These are phyloP conservation scores for Mortierella antarctica DNA, from an alignment of 192 early-diverging fungal species.

Conservation along the genomic window DNA sequence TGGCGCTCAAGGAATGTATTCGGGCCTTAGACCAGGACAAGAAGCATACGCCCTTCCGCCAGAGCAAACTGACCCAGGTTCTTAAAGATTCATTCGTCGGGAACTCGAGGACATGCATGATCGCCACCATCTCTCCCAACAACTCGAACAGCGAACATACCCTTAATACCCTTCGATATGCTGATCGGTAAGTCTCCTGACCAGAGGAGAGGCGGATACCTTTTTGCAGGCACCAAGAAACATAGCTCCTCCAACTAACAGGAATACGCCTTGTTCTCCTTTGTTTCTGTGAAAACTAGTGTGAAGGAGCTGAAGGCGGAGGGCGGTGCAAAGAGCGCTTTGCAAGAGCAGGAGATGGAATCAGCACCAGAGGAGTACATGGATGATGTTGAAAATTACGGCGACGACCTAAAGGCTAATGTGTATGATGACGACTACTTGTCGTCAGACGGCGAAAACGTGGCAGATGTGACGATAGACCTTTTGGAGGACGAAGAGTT, in stretches of 20 bases:
- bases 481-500: slow-evolving; percentile 53
- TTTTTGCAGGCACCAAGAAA: neutral
- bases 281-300: slow-evolving; percentile 5
- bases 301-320: slow-evolving; percentile 52
- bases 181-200: slow-evolving; percentile 73
- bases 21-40: slow-evolving; percentile 95
- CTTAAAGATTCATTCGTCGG: slow-evolving; percentile 99
- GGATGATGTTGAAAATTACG: slow-evolving; percentile 40
- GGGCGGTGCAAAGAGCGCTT: slow-evolving; percentile 8
- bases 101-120: slow-evolving; percentile 98
- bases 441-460: slow-evolving; percentile 52
- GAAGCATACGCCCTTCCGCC: slow-evolving; percentile 96
- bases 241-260: neutral
- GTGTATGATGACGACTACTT: slow-evolving; percentile 38
- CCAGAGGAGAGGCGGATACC: neutral
- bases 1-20: slow-evolving; percentile 99
- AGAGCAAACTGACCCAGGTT: slow-evolving; percentile 97
- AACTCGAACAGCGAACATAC: slow-evolving; percentile 98
- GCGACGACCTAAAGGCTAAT: slow-evolving; percentile 14
- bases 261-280: neutral
- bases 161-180: slow-evolving; percentile 96
- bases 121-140: slow-evolving; percentile 97
- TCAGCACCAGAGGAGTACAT: slow-evolving; percentile 33
- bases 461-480: slow-evolving; percentile 56
- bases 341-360: slow-evolving; percentile 12